Conservation (phyloP, 495 filamentous ascomycete genomes). For the Bacidia gigantensis region DNA sequence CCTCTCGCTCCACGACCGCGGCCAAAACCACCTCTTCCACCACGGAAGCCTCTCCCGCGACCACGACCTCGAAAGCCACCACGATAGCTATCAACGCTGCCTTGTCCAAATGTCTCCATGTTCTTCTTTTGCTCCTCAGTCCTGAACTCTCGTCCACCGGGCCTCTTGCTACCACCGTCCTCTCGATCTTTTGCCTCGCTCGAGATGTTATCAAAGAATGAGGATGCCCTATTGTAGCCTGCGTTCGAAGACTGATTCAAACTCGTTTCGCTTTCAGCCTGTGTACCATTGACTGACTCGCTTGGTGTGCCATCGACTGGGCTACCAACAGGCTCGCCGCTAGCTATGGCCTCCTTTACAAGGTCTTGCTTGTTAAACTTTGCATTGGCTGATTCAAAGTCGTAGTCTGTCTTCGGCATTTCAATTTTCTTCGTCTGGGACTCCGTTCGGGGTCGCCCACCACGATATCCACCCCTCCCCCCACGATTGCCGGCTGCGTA, state of each 20-base stretch:
- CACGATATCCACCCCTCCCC: conserved; percentile 38
- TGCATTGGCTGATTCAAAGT: conserved; percentile 84
- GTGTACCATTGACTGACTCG: conserved; percentile 19
- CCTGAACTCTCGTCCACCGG: conserved; percentile 81
- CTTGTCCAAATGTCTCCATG: conserved; percentile 96
- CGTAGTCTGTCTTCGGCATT: conserved; percentile 78
- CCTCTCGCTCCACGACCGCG: conserved; percentile 11
- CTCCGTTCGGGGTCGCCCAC: conserved; percentile 34
- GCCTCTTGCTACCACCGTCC: conserved; percentile 44
- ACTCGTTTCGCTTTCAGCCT: conserved; percentile 23
- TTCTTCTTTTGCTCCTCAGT: conserved; percentile 90
- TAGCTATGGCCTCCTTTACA: conserved; percentile 78
- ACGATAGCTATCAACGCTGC: conserved; percentile 79
- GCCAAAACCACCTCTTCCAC: conserved; percentile 4
- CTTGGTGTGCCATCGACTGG: conserved; percentile 27
- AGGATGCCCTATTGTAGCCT: conserved; percentile 69
- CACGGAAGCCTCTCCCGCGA: conserved; percentile 13
- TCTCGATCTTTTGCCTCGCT: conserved; percentile 86
- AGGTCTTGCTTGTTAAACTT: conserved; percentile 98
- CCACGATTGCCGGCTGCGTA: conserved; percentile 43
- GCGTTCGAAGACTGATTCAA: conserved; percentile 27
- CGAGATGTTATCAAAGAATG: conserved; percentile 97
- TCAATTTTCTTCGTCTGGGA: conserved; percentile 56
- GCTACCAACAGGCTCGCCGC: conserved; percentile 53
- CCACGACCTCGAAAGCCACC: conserved; percentile 50